Conservation (phyloP, 1,284 basidiomycete species). For the Takashimella koratensis region DNA sequence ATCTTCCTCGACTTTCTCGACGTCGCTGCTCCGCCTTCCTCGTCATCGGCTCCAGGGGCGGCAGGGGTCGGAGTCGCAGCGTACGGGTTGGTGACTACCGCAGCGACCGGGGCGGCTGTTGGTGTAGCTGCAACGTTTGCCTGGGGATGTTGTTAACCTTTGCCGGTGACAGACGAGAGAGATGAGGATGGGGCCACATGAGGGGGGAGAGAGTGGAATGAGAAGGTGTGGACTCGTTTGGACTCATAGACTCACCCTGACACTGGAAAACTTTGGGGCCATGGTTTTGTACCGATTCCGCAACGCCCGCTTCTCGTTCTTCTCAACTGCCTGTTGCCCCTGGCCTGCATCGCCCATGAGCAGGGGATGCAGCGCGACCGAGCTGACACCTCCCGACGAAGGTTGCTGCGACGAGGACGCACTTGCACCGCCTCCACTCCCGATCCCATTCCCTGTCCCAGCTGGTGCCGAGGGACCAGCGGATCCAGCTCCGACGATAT, state of each 20-base stretch:
- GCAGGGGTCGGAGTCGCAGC: slow-evolving; percentile 52
- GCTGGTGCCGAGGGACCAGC: background rate
- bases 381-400: slow-evolving; percentile 11
- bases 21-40: slow-evolving; percentile 54
- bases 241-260: slow-evolving; percentile 67
- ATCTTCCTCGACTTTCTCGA: slow-evolving; percentile 57
- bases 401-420: background rate
- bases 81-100: slow-evolving; percentile 66
- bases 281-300: slow-evolving; percentile 76
- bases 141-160: slow-evolving; percentile 6
- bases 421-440: background rate
- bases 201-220: too few species aligned
- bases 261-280: slow-evolving; percentile 94
- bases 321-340: slow-evolving; percentile 17
- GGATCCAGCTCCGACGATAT: background rate
- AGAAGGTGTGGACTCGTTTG: too few species aligned
- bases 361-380: slow-evolving; percentile 77
- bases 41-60: slow-evolving; percentile 47
- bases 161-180: background rate
- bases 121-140: slow-evolving; percentile 52
- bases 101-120: slow-evolving; percentile 16
- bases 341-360: slow-evolving; percentile 60
- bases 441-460: slow-evolving; percentile 4
- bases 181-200: too few species aligned
- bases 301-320: slow-evolving; percentile 43